Base-by-base conservation (phyloP, 1,139 yeast species). In the Yamadazyma atlantica region DNA sequence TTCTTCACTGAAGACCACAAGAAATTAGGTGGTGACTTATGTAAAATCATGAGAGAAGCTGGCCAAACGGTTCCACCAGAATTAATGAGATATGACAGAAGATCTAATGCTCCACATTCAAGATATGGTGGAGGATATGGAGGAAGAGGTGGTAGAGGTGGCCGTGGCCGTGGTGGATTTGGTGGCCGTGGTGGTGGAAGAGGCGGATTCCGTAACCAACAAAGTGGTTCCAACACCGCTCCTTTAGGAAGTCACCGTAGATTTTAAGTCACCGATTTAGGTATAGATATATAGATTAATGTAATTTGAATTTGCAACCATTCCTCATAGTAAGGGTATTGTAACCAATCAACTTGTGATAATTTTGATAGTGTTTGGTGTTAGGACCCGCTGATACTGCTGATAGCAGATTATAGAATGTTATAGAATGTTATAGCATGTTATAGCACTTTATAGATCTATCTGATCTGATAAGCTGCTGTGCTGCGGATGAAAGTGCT, bases 1-100 rank as follows among this genome's bases (percentile, higher is more conserved):
- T 80, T 92, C 66, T 92, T 92, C 78, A 89, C 97, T 41, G 86
- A 82, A 49, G 90, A 76, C 49, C 87, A 88, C 74, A 73, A 85
- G 56, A 82, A 85, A 68, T 79, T 89, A 67, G 97, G 98, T 53
- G 86, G 88, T 54, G 95, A 89, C 58, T 78, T 92, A 62, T 78
- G 92, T 56, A 85, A 86, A 57, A 90, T 92, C 55, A 78, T 92
- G 77, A 79, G 84, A 66, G 99, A 94, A 75, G 98, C 99, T 49
- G 85, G 92, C 64, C 98, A 94, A 70, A 76, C 79, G 42, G 70
- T 94, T 55, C 87, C 90, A 48, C 78, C 77, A 33, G 85, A 75
- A 50, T 72, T 84, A 60, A 66, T 63, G 55, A 70, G 73, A 57
- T 70, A 66, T 53, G 82, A 78, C 60, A 75, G 76, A 62, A 75